Base-by-base conservation (phyloP, 2,329 filamentous ascomycete species). In the Helicocarpus griseus region DNA sequence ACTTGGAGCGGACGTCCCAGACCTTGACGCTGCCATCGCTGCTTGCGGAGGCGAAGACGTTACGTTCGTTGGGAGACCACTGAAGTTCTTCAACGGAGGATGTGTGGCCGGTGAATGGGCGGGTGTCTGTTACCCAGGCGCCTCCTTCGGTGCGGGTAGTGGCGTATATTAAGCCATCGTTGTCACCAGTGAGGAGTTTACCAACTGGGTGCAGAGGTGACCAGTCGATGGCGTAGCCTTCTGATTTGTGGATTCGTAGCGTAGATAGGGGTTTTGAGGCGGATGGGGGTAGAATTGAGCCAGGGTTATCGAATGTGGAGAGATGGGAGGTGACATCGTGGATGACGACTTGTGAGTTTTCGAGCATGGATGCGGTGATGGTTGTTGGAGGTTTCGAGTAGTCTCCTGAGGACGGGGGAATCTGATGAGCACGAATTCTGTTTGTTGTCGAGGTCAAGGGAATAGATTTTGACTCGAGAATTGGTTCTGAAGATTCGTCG, bases 211-310 rank as follows among this genome's bases (percentile, higher is more conserved):
- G 78, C 8, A 88, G 68, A 1, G 89, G 87, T 24, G 90, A 95
- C 93, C 93, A 98, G 71, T 96, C 93, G n/a, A 98, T 72, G 0
- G 89, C 93, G 68, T 97, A 98, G 46, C 93, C 93, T 75, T 98
- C 93, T 11, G 83, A 75, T 72, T 90, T 91, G 79, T 98, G 93
- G 60, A 91, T 89, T 60, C 87, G 82, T 60, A 98, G 83, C 2
- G 89, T 96, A 58, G 80, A 86, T 48, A 95, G 72, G 31, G 93
- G 89, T 73, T 94, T 94, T 68, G 89, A 91, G 65, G 95, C 87
- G 63, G 87, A 83, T 1, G 88, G 77, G 5, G 87, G 83, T 58
- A 97, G 81, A 57, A 83, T 76, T 39, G 83, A 86, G 54, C 93
- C 91, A 1, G 93, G 93, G 53, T 81, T 86, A 67, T 97, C 91